Evolutionary conservation across 2,329 filamentous ascomycete genomes (phyloP), one percentile per base, ranked within the genome.

Genomic region (Piedraia hortae): DNA sequence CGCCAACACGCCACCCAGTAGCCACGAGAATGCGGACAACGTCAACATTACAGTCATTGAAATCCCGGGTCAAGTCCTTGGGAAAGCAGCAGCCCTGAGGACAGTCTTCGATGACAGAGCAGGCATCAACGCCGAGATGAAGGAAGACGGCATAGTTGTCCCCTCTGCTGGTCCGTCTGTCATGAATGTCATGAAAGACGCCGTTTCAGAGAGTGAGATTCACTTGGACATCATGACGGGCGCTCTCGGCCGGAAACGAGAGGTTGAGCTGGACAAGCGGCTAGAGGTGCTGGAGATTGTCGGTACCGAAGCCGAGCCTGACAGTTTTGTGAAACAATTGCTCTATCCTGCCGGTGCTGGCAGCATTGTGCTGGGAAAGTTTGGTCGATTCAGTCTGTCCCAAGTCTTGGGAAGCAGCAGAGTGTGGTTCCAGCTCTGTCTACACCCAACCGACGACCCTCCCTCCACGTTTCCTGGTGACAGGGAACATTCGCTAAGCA

Each of bases 111-210:
- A 97, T 33, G 85, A 93, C 35, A 62, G 56, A n/a, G 54, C 69
- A 10, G 85, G 85, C 22, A 91, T 97, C 48, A 93, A 93, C 35
- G 60, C 71, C 0, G 85, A 97, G 50, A 93, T 97, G 80, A 89
- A 82, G 38, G 70, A 82, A 29, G 85, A 97, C 33, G 85, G 85
- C 6, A 61, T 97, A 1, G 60, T 73, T n/a, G 59, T 88, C 2
- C 48, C 59, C 1, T 35, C 68, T 0, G 65, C 65, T 1, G 72
- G 73, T n/a, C 70, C 68, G 26, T 88, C 82, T 0, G 70, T 93
- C 6, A 43, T 82, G 8, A 67, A 72, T 16, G 80, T 91, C 41
- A 88, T 90, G 71, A 64, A 73, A 37, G 66, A 67, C 26, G 77
- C 80, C 2, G 62, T 91, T 4, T 49, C 63, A 1, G 68, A 74